These are phyloP conservation scores for Nymphaea thermarum DNA, from an alignment of 164 flowering plant genomes.

Conservation along the genomic window DNA sequence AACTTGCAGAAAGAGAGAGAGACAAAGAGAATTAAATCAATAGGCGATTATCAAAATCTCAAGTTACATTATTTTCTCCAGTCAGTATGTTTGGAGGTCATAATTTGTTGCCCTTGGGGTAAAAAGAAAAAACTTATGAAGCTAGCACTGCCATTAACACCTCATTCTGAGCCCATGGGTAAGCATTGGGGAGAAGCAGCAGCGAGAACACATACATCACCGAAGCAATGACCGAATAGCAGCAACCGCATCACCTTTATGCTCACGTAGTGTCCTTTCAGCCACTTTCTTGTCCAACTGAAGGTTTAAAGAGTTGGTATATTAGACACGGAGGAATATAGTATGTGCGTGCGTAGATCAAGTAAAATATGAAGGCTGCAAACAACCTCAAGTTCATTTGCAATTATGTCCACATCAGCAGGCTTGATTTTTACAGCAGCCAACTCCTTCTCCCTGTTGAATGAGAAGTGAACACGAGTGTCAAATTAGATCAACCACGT, in stretches of 20 bases:
- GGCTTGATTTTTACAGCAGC: constrained; percentile 90
- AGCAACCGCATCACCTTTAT: constrained; percentile 98
- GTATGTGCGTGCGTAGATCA: not conserved
- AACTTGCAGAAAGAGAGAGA: too few species aligned
- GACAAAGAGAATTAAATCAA: too few species aligned
- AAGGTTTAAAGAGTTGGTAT: constrained; percentile 1
- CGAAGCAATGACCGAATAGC: constrained; percentile 70
- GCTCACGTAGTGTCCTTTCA: constrained; percentile 88
- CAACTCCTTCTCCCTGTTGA: constrained; percentile 74
- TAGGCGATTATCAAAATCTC: too few species aligned
- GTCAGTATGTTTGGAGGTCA: too few species aligned
- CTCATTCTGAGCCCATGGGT: too few species aligned
- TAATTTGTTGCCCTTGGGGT: too few species aligned
- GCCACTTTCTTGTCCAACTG: constrained; percentile 97
- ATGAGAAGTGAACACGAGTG: not conserved
- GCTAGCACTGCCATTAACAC: too few species aligned
- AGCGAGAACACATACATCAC: constrained; percentile 8
- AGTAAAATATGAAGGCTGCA: not conserved
- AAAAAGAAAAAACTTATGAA: too few species aligned
- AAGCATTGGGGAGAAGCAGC: too few species aligned
- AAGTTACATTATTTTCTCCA: too few species aligned
- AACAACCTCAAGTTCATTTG: constrained; percentile 79
- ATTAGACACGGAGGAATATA: not conserved
- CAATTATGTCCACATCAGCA: constrained; percentile 83
- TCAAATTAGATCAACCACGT: not conserved